phyloP scores from a whole-genome alignment of 2,329 filamentous ascomycete genomes.

The Beauveria caledonica region DNA sequence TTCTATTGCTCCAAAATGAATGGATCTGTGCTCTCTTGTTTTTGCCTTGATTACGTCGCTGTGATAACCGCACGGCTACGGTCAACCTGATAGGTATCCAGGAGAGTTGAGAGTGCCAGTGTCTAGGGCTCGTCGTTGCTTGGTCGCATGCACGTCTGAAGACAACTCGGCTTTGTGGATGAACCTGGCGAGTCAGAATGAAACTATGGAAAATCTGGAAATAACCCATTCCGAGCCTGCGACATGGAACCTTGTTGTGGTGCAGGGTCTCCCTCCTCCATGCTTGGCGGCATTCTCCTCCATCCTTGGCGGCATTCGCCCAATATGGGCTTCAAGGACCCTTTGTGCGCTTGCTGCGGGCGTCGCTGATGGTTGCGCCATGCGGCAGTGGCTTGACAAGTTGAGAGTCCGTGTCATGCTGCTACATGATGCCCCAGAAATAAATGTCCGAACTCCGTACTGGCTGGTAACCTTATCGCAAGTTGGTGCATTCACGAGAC shows the following conservation, averaged over 20 bases:
- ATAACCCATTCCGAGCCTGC: not conserved
- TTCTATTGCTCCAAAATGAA: not conserved
- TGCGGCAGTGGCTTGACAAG: constrained; percentile 1
- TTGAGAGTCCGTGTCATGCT: not conserved
- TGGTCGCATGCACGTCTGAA: not conserved
- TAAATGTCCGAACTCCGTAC: not conserved
- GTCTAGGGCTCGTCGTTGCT: not conserved
- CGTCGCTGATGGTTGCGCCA: not conserved
- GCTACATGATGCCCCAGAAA: not conserved
- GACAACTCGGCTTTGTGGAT: not conserved
- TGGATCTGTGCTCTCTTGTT: not conserved
- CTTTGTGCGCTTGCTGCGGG: not conserved
- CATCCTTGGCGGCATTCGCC: too few relatives aligned
- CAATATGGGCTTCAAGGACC: too few relatives aligned
- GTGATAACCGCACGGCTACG: too few relatives aligned
- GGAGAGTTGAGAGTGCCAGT: too few relatives aligned
- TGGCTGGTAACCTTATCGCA: not conserved
- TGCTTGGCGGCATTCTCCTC: too few relatives aligned
- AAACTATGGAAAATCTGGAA: not conserved
- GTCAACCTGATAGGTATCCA: too few relatives aligned
- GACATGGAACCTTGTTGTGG: too few relatives aligned
- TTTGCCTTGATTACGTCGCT: too few relatives aligned
- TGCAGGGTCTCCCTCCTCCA: too few relatives aligned
- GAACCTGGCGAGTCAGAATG: not conserved
- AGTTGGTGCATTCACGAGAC: not conserved